Percentiles rank a stretch among this genome's conserved stretches.
Conservation (phyloP, 257 asterid genomes). For the Apocynum venetum region DNA sequence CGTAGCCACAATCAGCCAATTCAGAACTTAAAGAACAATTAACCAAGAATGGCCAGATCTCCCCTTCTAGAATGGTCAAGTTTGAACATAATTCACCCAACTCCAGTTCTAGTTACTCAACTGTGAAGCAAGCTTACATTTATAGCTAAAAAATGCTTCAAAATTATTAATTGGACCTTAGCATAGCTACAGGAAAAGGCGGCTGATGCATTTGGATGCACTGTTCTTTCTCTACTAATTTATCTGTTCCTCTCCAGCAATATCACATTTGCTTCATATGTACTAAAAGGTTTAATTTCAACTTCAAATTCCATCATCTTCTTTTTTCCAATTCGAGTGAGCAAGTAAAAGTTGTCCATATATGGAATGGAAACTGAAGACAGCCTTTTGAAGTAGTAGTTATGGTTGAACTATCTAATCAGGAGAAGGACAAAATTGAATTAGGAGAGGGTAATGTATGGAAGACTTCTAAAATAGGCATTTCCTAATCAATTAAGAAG, state of each 20-base stretch:
- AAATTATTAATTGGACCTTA: too few species aligned
- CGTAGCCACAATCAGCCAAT: too few species aligned
- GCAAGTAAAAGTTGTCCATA: not conserved
- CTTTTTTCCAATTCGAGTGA: not conserved
- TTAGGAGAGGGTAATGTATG: not conserved
- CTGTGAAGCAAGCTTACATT: not conserved
- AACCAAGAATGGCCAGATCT: not conserved
- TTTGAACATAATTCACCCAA: not conserved
- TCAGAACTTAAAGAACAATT: not conserved
- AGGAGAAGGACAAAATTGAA: not conserved
- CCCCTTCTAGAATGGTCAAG: not conserved
- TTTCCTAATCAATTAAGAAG: not conserved
- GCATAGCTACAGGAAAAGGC: not conserved
- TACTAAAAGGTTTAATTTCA: not conserved
- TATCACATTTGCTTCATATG: not conserved
- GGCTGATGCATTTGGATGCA: not conserved
- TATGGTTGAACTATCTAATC: too few species aligned
- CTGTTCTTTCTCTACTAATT: not conserved
- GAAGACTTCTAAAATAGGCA: not conserved
- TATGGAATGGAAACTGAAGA: not conserved
- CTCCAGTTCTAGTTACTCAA: not conserved
- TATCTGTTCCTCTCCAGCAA: too few species aligned
- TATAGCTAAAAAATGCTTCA: too few species aligned
- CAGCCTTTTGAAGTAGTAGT: too few species aligned
- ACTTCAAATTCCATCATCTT: not conserved